Base-by-base conservation (phyloP, 306 rosid genomes). In the Inga laurina region DNA sequence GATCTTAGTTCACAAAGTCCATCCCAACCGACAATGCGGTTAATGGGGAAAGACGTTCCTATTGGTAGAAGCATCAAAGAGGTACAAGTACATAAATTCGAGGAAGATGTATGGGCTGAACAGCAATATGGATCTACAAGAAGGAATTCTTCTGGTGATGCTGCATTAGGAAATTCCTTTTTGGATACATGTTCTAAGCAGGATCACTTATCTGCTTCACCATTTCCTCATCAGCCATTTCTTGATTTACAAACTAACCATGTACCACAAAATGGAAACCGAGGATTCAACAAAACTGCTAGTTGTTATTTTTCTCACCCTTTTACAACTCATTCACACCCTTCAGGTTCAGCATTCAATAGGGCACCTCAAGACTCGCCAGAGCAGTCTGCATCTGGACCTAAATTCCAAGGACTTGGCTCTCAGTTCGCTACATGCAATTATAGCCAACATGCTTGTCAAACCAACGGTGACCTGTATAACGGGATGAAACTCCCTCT, bases 41-140 rank as follows among this genome's bases (percentile, higher is more conserved):
- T 97, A 90, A 97, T 97, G 99, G 99, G 99, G 37, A 97, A 94
- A 86, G 99, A 97, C 90, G 97, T 97, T 85, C 89, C 98, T 16
- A 88, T 97, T 85, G 97, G 98, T 84, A 89, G 89, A 77, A 91
- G 92, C 88, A 88, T 88, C 88, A 84, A 82, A 85, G 94, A 84
- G 79, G 71, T 86, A 72, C 93, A 87, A 76, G 74, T 82, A 74
- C 93, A 87, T 76, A 88, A 87, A 45, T 81, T 79, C 21, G 88
- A 83, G 37, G 92, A 85, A 30, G 90, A 88, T 79, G 84, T 89
- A 76, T 91, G 95, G 99, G 86, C 86, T 45, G 91, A 86, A 75
- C 87, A 88, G 79, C 90, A 89, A 84, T 2, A 45, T 45, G 43
- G 43, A 39, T 85, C 87, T 68, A 87, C 87, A 78, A 79, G 88